Base-by-base conservation (phyloP, 805 yeast genomes). In the Saturnispora quitensis region DNA sequence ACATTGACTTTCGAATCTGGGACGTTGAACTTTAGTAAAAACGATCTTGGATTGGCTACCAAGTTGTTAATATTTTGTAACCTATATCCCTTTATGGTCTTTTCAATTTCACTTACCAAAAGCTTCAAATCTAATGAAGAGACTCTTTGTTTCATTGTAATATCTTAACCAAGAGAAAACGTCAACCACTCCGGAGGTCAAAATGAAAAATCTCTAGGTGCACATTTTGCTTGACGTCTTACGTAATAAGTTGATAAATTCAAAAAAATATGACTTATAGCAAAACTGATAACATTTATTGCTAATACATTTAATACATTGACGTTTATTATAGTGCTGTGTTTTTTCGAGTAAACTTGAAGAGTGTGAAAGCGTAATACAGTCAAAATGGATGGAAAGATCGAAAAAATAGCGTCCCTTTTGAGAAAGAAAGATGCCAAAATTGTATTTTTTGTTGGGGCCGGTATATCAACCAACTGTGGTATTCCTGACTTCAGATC, bases 401-500 rank as follows among this genome's bases (percentile, higher is more conserved):
- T 66, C 0, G 56, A 60, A 20, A 53, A 51, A 5, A 55, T 67
- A 3, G 64, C 60, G 1, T 53, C 60, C 3, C 9, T 57, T 17
- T 49, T 67, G 48, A 53, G 55, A 27, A 60, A 58, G 34, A 62
- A 64, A 9, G 55, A 54, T 7, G 40, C 61, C 4, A 76, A 77
- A 56, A 76, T 84, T 5, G 77, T 82, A 0, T 81, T 86, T 60
- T 77, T 85, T 69, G 83, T 82, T 8, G 99, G 99, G 1, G 99
- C 99, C 0, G 99, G 99, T 1, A 82, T 89, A 40, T 88, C 97
- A 2, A 91, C 98, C 0, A 73, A 86, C 3, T 89, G 95, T 45
- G 99, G 98, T 0, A 91, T 90, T 45, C 99, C 98, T 0, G 99
- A 91, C 65, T 91, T 91, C 65, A 73, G 98, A 58, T 82, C 95